These are phyloP conservation scores for Phellopilus nigrolimitatus DNA, from an alignment of 1,284 basidiomycete genomes.

Conservation along the genomic window DNA sequence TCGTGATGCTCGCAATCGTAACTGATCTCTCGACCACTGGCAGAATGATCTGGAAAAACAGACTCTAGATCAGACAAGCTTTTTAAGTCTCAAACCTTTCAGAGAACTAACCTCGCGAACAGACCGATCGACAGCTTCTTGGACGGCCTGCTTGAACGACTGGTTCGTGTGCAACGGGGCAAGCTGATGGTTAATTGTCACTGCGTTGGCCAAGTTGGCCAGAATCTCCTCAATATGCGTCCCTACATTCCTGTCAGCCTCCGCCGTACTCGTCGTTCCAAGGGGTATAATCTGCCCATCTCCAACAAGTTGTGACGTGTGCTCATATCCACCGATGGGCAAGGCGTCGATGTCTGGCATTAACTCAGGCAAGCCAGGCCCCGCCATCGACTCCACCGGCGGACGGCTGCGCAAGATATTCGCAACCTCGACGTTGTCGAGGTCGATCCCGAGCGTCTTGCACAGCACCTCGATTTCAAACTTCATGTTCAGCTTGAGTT, in stretches of 20 bases:
- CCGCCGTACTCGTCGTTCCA: conserved; percentile 48
- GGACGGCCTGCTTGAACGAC: conserved; percentile 87
- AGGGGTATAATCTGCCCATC: conserved; percentile 60
- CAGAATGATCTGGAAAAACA: conserved; percentile 72
- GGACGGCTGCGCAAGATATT: conserved; percentile 75
- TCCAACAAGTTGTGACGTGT: conserved; percentile 39
- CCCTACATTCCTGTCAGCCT: conserved; percentile 58
- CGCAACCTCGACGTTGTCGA: conserved; percentile 84
- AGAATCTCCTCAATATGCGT: conserved; percentile 79
- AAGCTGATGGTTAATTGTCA: conserved; percentile 76
- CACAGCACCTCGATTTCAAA: conserved; percentile 99
- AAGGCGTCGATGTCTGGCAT: conserved; percentile 65
- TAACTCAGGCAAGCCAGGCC: conserved; percentile 64
- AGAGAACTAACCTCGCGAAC: conserved; percentile 75
- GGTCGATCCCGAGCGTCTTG: conserved; percentile 85
- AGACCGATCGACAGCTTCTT: conserved; percentile 89
- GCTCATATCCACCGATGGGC: conserved; percentile 63
- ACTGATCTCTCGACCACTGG: conserved; percentile 99
- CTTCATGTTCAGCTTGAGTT: conserved; percentile 95
- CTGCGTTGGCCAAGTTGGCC: conserved; percentile 62
- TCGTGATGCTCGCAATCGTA: conserved; percentile 97
- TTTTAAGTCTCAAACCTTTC: conserved; percentile 1
- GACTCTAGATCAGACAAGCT: conserved; percentile 11
- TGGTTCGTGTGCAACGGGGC: conserved; percentile 73
- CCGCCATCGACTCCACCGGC: conserved; percentile 45